A percentile compares a stretch with the other conserved stretches of the same genome.
Conservation (phyloP, 306 rosid genomes). For the Canavalia ensiformis region DNA sequence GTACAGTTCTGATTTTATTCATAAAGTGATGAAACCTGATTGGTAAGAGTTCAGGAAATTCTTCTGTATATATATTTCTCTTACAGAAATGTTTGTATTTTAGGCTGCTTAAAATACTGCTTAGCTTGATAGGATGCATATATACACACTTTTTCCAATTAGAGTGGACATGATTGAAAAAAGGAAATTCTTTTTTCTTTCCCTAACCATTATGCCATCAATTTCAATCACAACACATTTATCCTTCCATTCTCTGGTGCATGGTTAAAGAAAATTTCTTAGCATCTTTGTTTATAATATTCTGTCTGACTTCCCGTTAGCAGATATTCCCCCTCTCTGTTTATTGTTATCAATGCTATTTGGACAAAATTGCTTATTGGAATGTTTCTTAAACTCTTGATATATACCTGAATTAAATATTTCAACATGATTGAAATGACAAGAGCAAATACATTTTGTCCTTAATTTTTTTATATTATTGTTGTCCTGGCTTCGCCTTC, state of each 20-base stretch:
- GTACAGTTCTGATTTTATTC: slow-evolving; percentile 44
- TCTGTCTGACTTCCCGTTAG: slow-evolving; percentile 1
- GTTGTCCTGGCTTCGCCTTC: not conserved
- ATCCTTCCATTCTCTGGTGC: slow-evolving; percentile 2
- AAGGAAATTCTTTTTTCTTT: not conserved
- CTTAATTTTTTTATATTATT: slow-evolving; percentile 3
- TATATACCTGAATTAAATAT: slow-evolving; percentile 7
- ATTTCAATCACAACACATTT: not conserved
- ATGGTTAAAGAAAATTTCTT: slow-evolving; percentile 13
- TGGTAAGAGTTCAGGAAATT: slow-evolving; percentile 45
- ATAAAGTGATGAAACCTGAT: slow-evolving; percentile 35
- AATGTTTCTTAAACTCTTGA: not conserved
- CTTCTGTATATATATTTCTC: slow-evolving; percentile 52
- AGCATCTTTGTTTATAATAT: slow-evolving; percentile 13
- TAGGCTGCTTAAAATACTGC: slow-evolving; percentile 5
- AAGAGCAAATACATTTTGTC: not conserved
- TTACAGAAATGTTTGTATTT: not conserved
- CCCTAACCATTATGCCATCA: not conserved
- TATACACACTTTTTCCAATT: not conserved
- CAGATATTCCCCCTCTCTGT: not conserved
- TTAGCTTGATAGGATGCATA: slow-evolving; percentile 4
- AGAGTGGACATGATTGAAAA: slow-evolving; percentile 4
- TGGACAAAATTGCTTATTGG: not conserved
- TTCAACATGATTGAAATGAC: slow-evolving; percentile 23
- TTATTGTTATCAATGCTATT: slow-evolving; percentile 7